A percentile compares a stretch with the other conserved stretches of the same genome.
phyloP scores from a whole-genome alignment of 1,139 yeast species.

The Geotrichum klebahnii region DNA sequence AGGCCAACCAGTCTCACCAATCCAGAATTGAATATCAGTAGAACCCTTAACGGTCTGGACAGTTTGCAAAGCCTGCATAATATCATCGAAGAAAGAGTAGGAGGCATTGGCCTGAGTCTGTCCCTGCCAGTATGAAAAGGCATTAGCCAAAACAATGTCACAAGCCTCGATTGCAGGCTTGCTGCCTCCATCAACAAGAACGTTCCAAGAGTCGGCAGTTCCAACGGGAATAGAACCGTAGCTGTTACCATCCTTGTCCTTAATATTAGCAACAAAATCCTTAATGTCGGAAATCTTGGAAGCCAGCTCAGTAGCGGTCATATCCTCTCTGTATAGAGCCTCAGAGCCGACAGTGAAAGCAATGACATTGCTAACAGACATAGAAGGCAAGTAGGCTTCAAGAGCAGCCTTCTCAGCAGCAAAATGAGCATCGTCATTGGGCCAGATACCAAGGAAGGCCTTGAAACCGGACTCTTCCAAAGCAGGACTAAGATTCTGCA shows the following conservation, averaged over 20 bases:
- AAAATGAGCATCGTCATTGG: slow-evolving; percentile 73
- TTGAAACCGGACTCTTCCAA: slow-evolving; percentile 71
- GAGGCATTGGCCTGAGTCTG: slow-evolving; percentile 77
- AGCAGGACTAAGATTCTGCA: slow-evolving; percentile 79
- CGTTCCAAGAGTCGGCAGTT: slow-evolving; percentile 93
- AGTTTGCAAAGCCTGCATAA: slow-evolving; percentile 89
- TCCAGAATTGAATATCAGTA: slow-evolving; percentile 83
- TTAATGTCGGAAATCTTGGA: slow-evolving; percentile 50
- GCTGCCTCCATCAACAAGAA: slow-evolving; percentile 72
- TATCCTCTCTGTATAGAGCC: slow-evolving; percentile 80
- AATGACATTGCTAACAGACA: slow-evolving; percentile 63
- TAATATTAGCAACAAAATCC: slow-evolving; percentile 52
- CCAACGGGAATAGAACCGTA: slow-evolving; percentile 75
- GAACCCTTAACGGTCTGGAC: slow-evolving; percentile 82
- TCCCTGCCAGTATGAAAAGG: slow-evolving; percentile 98
- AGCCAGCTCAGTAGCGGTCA: slow-evolving; percentile 67
- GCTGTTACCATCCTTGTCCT: slow-evolving; percentile 76
- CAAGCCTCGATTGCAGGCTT: slow-evolving; percentile 69
- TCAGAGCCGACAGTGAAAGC: slow-evolving; percentile 87
- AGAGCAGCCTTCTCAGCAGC: slow-evolving; percentile 67
- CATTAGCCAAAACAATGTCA: slow-evolving; percentile 85
- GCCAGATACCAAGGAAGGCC: slow-evolving; percentile 84
- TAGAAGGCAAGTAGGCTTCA: slow-evolving; percentile 59
- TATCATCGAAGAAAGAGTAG: slow-evolving; percentile 88
- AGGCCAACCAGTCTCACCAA: slow-evolving; percentile 99